Evolutionary conservation across 2,329 filamentous ascomycete genomes (phyloP).

Genomic region (Phyllosticta citriasiana): DNA sequence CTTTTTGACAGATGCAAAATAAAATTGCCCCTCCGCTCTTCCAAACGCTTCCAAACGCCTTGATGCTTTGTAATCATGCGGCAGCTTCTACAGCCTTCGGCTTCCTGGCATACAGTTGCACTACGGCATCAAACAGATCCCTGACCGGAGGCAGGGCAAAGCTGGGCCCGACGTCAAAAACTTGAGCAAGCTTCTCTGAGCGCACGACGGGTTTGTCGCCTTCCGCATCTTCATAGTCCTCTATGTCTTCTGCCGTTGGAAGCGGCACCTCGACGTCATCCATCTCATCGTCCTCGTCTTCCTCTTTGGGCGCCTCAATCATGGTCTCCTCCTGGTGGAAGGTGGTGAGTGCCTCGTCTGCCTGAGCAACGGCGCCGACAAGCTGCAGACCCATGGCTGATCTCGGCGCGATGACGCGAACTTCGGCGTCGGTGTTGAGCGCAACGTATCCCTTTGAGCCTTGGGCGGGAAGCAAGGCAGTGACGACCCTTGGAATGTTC

Average conservation of each 20-base stretch:
- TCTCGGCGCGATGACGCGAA: constrained; percentile 41
- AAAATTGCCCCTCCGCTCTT: background rate
- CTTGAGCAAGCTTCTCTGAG: constrained; percentile 56
- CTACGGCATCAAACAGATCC: constrained; percentile 66
- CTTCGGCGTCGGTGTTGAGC: constrained; percentile 64
- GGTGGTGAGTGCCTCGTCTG: constrained; percentile 15
- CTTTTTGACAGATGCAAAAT: background rate
- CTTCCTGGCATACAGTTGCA: constrained; percentile 53
- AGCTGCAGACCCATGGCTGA: constrained; percentile 18
- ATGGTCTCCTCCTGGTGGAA: constrained; percentile 16
- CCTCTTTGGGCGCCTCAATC: constrained; percentile 14
- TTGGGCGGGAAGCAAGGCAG: constrained; percentile 55
- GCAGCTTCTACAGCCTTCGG: constrained; percentile 21
- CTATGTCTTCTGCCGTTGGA: constrained; percentile 22
- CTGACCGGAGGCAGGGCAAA: constrained; percentile 62
- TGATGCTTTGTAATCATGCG: background rate
- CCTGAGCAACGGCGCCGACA: constrained; percentile 21
- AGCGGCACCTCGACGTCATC: constrained; percentile 9
- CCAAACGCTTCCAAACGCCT: background rate
- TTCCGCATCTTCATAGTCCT: constrained; percentile 27
- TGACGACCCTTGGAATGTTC: constrained; percentile 47
- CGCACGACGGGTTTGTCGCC: constrained; percentile 52
- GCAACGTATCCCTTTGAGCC: constrained; percentile 62
- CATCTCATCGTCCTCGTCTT: constrained; percentile 19
- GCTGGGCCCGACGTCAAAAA: constrained; percentile 60